A percentile compares a stretch with the other conserved stretches of the same genome.
Evolutionary conservation across 257 asterid species (phyloP).

Genomic region (Solanum pimpinellifolium): DNA sequence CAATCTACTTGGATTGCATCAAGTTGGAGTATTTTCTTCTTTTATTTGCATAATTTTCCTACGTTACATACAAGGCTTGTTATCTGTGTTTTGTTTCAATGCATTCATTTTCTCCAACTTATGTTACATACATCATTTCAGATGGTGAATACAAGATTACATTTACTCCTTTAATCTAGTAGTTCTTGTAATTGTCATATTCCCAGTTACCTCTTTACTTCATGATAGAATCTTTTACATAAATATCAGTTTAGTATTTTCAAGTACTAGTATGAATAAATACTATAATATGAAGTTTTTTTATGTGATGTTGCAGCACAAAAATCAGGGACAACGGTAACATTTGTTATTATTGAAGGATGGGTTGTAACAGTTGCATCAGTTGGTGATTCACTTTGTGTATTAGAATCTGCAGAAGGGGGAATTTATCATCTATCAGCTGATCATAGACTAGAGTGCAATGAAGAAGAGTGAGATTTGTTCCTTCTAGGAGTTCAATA

Average conservation of each 20-base stretch:
- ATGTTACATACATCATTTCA: neutral
- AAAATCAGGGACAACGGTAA: slow-evolving; percentile 70
- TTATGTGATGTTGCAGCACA: slow-evolving; percentile 28
- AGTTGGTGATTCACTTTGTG: slow-evolving; percentile 75
- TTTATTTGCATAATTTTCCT: neutral
- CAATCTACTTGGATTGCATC: neutral
- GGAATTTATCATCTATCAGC: slow-evolving; percentile 55
- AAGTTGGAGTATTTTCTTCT: neutral
- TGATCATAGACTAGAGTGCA: slow-evolving; percentile 75
- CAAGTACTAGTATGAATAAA: neutral
- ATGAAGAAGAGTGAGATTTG: slow-evolving; percentile 64
- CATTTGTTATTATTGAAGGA: slow-evolving; percentile 72
- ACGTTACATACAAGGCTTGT: neutral
- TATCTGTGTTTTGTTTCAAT: neutral
- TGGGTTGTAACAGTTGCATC: slow-evolving; percentile 73
- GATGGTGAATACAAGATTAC: neutral
- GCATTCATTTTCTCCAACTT: neutral
- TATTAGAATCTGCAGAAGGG: slow-evolving; percentile 71
- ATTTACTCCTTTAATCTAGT: neutral
- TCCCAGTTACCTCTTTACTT: neutral
- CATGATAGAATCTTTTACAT: neutral
- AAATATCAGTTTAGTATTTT: neutral
- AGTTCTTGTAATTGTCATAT: neutral
- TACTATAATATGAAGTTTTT: neutral
- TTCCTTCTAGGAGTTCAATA: neutral